Conservation (phyloP, 2,329 filamentous ascomycete species). For the Colletotrichum destructivum region DNA sequence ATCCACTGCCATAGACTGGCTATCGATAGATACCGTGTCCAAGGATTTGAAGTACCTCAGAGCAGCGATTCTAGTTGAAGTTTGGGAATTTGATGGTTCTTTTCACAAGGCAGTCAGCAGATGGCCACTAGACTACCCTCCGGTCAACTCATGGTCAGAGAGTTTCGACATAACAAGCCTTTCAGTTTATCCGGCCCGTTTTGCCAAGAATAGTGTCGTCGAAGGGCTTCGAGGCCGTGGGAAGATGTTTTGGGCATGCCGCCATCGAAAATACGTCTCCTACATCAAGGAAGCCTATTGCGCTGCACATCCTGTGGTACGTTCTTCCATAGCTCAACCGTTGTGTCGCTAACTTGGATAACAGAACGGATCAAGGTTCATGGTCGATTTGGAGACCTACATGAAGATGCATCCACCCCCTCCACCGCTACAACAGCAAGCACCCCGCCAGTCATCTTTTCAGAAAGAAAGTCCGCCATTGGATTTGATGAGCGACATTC, state of each 20-base stretch:
- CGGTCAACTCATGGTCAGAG: too few species aligned
- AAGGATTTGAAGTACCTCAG: neutral
- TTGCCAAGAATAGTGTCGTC: neutral
- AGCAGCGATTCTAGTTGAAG: neutral
- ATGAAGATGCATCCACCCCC: neutral
- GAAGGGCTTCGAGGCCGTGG: neutral
- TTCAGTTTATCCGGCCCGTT: neutral
- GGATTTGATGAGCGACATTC: neutral
- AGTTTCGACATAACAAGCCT: neutral
- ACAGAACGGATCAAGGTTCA: neutral
- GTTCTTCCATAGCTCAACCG: too few species aligned
- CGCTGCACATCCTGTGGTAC: neutral
- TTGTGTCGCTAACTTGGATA: neutral
- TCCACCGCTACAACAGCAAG: too few species aligned
- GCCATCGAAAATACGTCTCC: neutral
- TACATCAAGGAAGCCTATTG: neutral
- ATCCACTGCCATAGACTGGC: neutral
- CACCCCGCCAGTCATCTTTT: neutral
- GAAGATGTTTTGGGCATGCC: conserved; percentile 3
- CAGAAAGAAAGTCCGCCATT: neutral
- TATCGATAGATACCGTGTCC: neutral
- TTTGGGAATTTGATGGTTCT: neutral
- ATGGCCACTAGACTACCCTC: too few species aligned
- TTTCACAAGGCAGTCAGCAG: neutral
- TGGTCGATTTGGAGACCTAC: neutral